Base-by-base conservation (phyloP, 805 yeast genomes). In the Wickerhamomyces rabaulensis region DNA sequence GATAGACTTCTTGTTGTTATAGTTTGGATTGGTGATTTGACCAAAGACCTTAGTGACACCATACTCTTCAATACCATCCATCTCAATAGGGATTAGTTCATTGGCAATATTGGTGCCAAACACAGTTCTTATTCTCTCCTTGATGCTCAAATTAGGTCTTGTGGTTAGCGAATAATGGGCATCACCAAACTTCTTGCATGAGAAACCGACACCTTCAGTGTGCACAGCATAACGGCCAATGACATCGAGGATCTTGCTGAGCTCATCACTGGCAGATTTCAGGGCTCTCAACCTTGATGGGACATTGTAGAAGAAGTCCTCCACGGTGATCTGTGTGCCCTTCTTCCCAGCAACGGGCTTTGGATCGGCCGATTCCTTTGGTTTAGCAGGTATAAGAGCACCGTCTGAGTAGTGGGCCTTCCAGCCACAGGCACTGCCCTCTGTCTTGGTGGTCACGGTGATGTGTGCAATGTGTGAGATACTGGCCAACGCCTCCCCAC, bases 401-500 rank as follows among this genome's bases (percentile, higher is more conserved):
- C 97, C 97, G 47, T 82, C 82, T 2, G 74, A 48, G 58, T 83
- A 92, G n/a, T 65, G 68, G 0, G 87, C 80, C 42, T 66, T 79
- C 78, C 85, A 84, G 0, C 96, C 97, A 57, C 88, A 75, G 0
- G 74, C 67, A 1, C 82, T 76, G 1, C 67, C 74, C 7, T 53
- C 58, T 0, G 86, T 79, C 64, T 87, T 90, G 0, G 97, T 87
- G 2, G 82, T 74, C 6, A 94, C 95, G 0, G 88, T 74, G 2
- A 94, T 68, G 48, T 90, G 84, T 0, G 97, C 75, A 19, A 94
- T 84, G 59, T 92, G 97, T 0, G 97, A 89, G 8, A 94, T 91
- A 60, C 94, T 83, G 1, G 98, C 97, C 42, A 94, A 70, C 0
- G 99, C 99, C 64, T 94, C 99, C 15, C 99, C 99, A 46, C 99